Evolutionary conservation across 768 basidiomycete genomes (phyloP), one percentile per base, ranked within the genome.

Genomic region (Amanita inopinata): DNA sequence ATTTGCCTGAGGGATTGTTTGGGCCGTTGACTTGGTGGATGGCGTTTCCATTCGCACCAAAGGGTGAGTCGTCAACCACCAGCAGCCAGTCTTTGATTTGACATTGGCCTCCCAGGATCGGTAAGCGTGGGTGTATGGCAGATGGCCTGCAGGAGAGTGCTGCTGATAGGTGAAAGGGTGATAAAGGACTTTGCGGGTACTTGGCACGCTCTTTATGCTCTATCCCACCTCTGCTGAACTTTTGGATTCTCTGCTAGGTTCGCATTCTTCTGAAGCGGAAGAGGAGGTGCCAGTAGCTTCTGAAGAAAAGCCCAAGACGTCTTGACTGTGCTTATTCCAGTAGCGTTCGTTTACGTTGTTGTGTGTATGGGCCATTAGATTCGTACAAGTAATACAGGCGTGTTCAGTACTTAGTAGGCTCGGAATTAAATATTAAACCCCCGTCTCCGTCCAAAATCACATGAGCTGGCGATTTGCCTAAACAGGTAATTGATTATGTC

Each of bases 101-200:
- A 19, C 34, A 17, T 8, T 43, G n/a, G n/a, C n/a, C 28, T 17
- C 47, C 12, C 49, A 92, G 93, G 94, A 8, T 86, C 90, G 8
- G 83, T 99, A 46, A 90, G 89, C 52, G 89, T 91, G 31, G 87
- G 85, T 1, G 76, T 90, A 30, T 99, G 94, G 94, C 86, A 91
- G 55, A 88, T 96, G 80, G 86, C 90, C 5, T 93, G 91, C 61
- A 80, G 76, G 49, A 72, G 90, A 38, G 83, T 90, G n/a, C 71
- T 97, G 45, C 71, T 74, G 46, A 69, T 81, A n/a, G 71, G 79
- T 33, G 88, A 90, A 59, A 71, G 76, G 17, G 67, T 83, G 4
- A 78, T 82, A 43, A 82, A 75, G 56, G 83, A 83, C 44, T 54
- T 84, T 33, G 52, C 64, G 6, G 61, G 74, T 74, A 50, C 61